Evolutionary conservation across 495 filamentous ascomycete species (phyloP).

Genomic region (Penicillium cosmopolitanum): DNA sequence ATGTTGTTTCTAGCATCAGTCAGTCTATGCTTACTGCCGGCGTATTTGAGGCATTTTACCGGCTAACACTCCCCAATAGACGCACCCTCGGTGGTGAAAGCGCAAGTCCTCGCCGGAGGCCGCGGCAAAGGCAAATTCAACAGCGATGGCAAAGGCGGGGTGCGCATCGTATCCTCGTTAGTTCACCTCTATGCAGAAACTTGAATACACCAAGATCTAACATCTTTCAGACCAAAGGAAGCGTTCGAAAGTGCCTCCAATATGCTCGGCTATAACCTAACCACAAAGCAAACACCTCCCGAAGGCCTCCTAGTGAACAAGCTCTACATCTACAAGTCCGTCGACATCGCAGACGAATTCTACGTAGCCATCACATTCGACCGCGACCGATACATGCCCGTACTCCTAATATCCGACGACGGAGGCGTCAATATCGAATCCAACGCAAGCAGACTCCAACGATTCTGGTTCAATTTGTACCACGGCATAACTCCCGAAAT

Average conservation of each 20-base stretch:
- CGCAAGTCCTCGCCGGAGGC: slow-evolving; percentile 38
- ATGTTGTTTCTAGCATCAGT: slow-evolving; percentile 32
- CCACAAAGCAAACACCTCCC: slow-evolving; percentile 36
- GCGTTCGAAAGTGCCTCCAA: slow-evolving; percentile 35
- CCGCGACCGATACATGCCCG: slow-evolving; percentile 30
- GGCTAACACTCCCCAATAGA: slow-evolving; percentile 13
- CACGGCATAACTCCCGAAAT: slow-evolving; percentile 30
- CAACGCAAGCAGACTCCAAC: slow-evolving; percentile 30
- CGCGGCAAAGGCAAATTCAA: slow-evolving; percentile 36
- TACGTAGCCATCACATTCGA: slow-evolving; percentile 42
- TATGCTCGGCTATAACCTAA: slow-evolving; percentile 38
- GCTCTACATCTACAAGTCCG: slow-evolving; percentile 38
- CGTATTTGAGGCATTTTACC: background rate
- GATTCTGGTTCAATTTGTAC: slow-evolving; percentile 28
- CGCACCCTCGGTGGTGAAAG: slow-evolving; percentile 36
- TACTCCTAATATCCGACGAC: slow-evolving; percentile 33
- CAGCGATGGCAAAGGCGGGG: slow-evolving; percentile 37
- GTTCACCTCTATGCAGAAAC: background rate
- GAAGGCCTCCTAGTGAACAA: slow-evolving; percentile 36
- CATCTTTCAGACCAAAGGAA: slow-evolving; percentile 24
- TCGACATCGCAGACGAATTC: slow-evolving; percentile 33
- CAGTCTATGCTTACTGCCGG: background rate
- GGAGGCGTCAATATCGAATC: slow-evolving; percentile 39
- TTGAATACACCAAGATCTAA: background rate
- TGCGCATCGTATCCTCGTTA: slow-evolving; percentile 34